Conservation (phyloP, 345 rosid species). For the Murraya koenigii region DNA sequence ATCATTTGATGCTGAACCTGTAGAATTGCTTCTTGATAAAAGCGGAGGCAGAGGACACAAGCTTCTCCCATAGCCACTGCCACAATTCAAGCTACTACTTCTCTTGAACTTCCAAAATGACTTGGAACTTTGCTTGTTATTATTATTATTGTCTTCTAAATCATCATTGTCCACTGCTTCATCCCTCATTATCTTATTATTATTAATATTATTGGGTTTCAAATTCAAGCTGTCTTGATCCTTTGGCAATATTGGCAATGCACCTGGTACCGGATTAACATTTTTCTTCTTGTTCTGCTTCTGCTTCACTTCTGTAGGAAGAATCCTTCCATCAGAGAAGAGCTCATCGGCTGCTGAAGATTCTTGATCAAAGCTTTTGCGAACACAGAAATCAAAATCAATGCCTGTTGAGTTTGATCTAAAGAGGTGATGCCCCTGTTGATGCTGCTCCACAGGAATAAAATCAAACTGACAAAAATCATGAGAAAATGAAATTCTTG, state of each 20-base stretch:
- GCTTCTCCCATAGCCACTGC: constrained; percentile 63
- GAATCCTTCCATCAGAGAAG: constrained; percentile 49
- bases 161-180: constrained; percentile 29
- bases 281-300: neutral
- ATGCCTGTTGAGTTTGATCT: constrained; percentile 44
- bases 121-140: constrained; percentile 41
- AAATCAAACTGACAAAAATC: constrained; percentile 54
- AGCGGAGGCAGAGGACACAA: constrained; percentile 71
- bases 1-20: constrained; percentile 47
- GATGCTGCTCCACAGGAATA: constrained; percentile 56
- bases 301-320: constrained; percentile 48
- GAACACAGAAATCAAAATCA: constrained; percentile 54
- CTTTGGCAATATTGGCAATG: neutral
- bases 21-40: constrained; percentile 67
- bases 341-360: constrained; percentile 60
- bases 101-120: constrained; percentile 82
- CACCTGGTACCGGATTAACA: neutral
- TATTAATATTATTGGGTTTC: constrained; percentile 12
- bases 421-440: constrained; percentile 45
- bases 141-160: constrained; percentile 20
- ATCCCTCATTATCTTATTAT: constrained; percentile 9
- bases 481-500: constrained; percentile 79
- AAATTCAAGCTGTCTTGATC: constrained; percentile 21
- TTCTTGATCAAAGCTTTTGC: constrained; percentile 41
- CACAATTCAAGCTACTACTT: constrained; percentile 74